A percentile compares a stretch with the other conserved stretches of the same genome.
Evolutionary conservation across 805 yeast species (phyloP).

Genomic region (Suhomyces emberorum): DNA sequence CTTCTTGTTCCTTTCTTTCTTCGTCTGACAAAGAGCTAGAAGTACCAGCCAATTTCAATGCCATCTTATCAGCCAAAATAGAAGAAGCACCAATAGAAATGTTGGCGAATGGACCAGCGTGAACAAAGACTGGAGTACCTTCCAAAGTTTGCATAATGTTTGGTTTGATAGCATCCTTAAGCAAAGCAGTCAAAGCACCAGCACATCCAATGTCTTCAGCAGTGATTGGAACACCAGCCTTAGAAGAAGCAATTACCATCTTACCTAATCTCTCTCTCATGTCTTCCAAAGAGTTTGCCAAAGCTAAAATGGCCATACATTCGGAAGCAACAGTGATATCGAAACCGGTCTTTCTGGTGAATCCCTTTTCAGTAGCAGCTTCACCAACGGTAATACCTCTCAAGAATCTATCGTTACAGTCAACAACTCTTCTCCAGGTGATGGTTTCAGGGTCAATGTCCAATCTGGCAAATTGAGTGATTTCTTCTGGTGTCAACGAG

Average conservation of each 20-base stretch:
- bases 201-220: constrained; percentile 94
- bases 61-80: constrained; percentile 89
- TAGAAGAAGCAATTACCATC: constrained; percentile 82
- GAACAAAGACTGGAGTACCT: constrained; percentile 96
- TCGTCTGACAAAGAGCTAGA: constrained; percentile 43
- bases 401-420: constrained; percentile 87
- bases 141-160: constrained; percentile 95
- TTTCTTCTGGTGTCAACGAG: constrained; percentile 74
- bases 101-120: constrained; percentile 98
- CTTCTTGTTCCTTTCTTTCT: constrained; percentile 51
- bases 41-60: constrained; percentile 80
- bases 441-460: constrained; percentile 88
- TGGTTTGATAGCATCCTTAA: constrained; percentile 96
- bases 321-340: constrained; percentile 96
- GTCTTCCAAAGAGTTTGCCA: constrained; percentile 73
- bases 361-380: constrained; percentile 91
- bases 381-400: constrained; percentile 87
- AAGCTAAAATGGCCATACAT: constrained; percentile 92
- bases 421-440: constrained; percentile 91
- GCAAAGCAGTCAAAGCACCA: constrained; percentile 90
- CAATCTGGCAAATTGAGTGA: constrained; percentile 70
- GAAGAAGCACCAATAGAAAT: constrained; percentile 96
- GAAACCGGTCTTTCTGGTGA: constrained; percentile 82
- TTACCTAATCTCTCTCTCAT: constrained; percentile 84
- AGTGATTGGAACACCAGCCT: constrained; percentile 77